These are phyloP conservation scores for Ananas comosus DNA, from an alignment of 176 grass and related monocot species.

Conservation along the genomic window DNA sequence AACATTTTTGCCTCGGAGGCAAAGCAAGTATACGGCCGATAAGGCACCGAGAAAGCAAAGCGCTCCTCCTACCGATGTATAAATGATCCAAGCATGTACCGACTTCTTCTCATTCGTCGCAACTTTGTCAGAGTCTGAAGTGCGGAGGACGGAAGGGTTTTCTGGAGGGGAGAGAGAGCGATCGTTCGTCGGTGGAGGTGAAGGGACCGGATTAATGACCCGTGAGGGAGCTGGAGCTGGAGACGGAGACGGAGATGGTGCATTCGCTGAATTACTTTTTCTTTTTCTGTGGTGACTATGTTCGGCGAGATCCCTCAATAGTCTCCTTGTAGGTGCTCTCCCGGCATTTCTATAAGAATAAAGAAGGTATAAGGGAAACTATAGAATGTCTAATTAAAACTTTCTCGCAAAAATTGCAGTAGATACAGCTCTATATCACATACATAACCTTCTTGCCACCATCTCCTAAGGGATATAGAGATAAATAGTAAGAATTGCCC, in stretches of 20 bases:
- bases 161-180: not conserved
- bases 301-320: not conserved
- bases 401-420: too few relatives aligned
- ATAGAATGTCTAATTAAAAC: not conserved
- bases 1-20: slow-evolving; percentile 35
- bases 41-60: slow-evolving; percentile 27
- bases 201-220: not conserved
- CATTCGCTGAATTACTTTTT: not conserved
- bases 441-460: too few relatives aligned
- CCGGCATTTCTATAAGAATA: not conserved
- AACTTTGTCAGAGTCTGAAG: not conserved
- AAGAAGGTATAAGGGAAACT: not conserved
- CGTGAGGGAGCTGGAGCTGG: not conserved
- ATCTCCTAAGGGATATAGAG: too few relatives aligned
- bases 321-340: not conserved
- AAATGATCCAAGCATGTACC: slow-evolving; percentile 10
- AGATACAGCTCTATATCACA: too few relatives aligned
- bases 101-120: not conserved
- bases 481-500: too few relatives aligned
- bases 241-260: not conserved
- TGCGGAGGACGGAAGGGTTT: not conserved
- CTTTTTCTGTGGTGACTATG: not conserved
- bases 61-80: slow-evolving; percentile 23
- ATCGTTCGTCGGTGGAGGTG: not conserved
- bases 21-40: slow-evolving; percentile 24